Evolutionary conservation across 345 rosid genomes (phyloP), one percentile per base, ranked within the genome.

Genomic region (Laguncularia racemosa): DNA sequence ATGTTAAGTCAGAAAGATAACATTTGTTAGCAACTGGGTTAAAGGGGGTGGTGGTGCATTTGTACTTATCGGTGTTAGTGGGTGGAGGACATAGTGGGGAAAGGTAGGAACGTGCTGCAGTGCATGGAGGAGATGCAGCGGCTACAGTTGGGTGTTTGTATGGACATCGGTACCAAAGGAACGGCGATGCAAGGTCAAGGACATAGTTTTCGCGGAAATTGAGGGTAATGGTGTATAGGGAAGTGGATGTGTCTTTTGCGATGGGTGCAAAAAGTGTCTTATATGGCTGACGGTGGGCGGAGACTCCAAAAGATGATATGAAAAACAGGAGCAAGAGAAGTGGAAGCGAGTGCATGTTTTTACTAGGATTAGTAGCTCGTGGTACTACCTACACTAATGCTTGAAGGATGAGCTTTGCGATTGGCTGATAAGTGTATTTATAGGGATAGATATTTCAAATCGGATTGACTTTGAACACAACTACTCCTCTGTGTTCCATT

Each of bases 31-130:
- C 48, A 40, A 74, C 44, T 26, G 72, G 75, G 46, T 70, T 67
- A 38, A 70, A 65, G 15, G 69, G 69, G 6, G 78, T 66, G 13
- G 70, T 73, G 57, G 56, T 50, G 21, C 78, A 74, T 60, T 65
- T 63, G 51, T 38, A 20, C 16, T 1, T 9, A 8, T 48, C 20
- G 69, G 50, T 48, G 28, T 33, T 33, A 33, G 40, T 45, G 20
- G 78, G 20, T n/a, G 50, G 57, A 56, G 67, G 26, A 14, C 78
- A 74, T 9, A 59, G 61, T 26, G 68, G 48, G 40, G 78, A 69
- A 6, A 13, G 65, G 18, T 58, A 11, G 38, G 60, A 40, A 14
- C 69, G 66, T 6, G 61, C 50, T 16, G 58, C 59, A 46, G 44
- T 21, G 53, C 78, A 74, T 0, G 52, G 43, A 15, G 52, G 13